Conservation (phyloP, 768 basidiomycete genomes). For the Boletus subcaerulescens region DNA sequence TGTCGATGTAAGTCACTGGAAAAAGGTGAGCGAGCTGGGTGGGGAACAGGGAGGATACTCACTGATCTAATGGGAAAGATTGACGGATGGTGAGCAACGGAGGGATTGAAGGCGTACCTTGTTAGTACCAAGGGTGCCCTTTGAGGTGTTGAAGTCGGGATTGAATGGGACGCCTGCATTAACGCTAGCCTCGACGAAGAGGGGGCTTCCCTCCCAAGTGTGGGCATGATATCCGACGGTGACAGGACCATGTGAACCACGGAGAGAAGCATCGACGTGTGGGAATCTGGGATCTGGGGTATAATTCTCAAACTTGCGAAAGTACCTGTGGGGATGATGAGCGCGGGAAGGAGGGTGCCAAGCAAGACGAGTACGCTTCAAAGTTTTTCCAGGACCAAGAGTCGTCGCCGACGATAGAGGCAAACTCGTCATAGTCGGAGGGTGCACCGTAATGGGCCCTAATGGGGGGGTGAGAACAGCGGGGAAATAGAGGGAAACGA, state of each 20-base stretch:
- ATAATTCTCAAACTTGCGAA: constrained; percentile 65
- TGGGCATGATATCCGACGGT: constrained; percentile 55
- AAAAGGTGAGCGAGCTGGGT: constrained; percentile 2
- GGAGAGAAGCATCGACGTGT: constrained; percentile 42
- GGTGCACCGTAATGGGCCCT: constrained; percentile 62
- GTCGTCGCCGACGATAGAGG: constrained; percentile 47
- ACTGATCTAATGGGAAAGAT: constrained; percentile 39
- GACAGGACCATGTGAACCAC: constrained; percentile 55
- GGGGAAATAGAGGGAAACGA: background rate
- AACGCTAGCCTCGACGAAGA: constrained; percentile 55
- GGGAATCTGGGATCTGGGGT: constrained; percentile 49
- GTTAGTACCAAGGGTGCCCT: constrained; percentile 58
- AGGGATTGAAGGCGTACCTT: constrained; percentile 40
- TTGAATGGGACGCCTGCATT: constrained; percentile 50
- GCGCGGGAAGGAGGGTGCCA: background rate
- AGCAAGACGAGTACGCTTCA: constrained; percentile 36
- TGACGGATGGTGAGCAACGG: background rate
- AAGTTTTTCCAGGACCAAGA: constrained; percentile 58
- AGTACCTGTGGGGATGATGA: constrained; percentile 47
- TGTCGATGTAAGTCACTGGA: constrained; percentile 66
- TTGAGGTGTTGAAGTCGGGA: constrained; percentile 54
- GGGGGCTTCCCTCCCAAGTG: constrained; percentile 41
- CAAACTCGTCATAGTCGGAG: constrained; percentile 69
- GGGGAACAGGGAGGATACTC: constrained; percentile 8
- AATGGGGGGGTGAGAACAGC: constrained; percentile 4